Conservation (phyloP, 768 basidiomycete species). For the Tremella fuciformis region DNA sequence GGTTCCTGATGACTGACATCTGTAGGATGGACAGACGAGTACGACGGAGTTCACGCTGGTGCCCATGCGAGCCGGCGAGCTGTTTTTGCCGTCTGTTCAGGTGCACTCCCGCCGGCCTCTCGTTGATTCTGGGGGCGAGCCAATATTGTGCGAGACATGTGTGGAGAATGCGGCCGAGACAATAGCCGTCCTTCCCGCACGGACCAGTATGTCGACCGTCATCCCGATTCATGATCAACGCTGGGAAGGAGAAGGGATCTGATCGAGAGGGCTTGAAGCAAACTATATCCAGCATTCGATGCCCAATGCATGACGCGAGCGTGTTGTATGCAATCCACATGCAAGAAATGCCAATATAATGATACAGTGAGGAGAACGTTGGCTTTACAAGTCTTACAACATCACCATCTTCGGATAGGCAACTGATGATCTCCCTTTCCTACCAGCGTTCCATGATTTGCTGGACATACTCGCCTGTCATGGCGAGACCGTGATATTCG, state of each 20-base stretch:
- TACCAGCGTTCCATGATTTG: constrained; percentile 44
- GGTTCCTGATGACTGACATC: neutral
- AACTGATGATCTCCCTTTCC: neutral
- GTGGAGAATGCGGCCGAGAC: constrained; percentile 80
- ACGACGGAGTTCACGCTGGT: constrained; percentile 57
- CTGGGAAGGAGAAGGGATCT: too few relatives aligned
- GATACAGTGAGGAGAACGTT: neutral
- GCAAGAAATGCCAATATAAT: neutral
- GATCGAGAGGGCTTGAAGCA: too few relatives aligned
- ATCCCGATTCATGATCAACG: constrained; percentile 23
- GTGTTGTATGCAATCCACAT: neutral
- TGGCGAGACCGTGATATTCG: constrained; percentile 48
- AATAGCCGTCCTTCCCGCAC: constrained; percentile 75
- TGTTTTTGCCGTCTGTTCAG: constrained; percentile 69
- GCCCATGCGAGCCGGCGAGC: constrained; percentile 77
- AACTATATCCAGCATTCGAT: too few relatives aligned
- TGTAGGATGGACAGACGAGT: neutral
- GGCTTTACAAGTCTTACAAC: constrained; percentile 3
- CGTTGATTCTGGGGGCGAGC: constrained; percentile 51
- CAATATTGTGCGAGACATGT: constrained; percentile 62
- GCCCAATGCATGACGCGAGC: too few relatives aligned
- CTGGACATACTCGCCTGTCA: constrained; percentile 47
- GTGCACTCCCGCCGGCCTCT: constrained; percentile 54
- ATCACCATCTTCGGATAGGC: neutral
- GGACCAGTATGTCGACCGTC: constrained; percentile 65